Evolutionary conservation across 306 rosid genomes (phyloP), one percentile per base, ranked within the genome.

Genomic region (Corylus avellana): DNA sequence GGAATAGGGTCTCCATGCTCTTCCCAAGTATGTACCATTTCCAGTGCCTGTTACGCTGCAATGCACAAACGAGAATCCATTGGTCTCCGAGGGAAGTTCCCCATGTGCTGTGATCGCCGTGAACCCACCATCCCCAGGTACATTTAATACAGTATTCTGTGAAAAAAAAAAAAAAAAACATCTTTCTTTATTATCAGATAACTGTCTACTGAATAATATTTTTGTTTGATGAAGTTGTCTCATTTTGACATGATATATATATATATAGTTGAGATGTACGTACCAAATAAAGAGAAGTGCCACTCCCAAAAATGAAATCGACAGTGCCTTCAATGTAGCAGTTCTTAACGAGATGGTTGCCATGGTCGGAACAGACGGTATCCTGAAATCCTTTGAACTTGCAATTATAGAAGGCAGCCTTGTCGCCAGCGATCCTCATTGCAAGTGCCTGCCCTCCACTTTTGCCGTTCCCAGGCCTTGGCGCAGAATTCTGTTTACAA

Each of bases 31-130:
- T 2, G 92, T 55, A 39, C 77, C 84, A 0, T 0, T 50, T 1
- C 90, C 88, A 0, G 73, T 78, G 18, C 94, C 94, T 5, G 73
- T 80, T 1, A 93, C 3, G 4, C 25, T 63, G 47, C 96, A 77
- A 70, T 91, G 94, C 20, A 79, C 94, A 42, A 93, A 93, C 17
- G 89, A 78, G 77, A 71, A 91, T 2, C 78, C 89, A 1, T 42
- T 79, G 37, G n/a, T 10, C 0, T 87, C 91, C 0, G 32, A 0
- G 0, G 5, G 16, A 0, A 3, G 3, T 13, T 76, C 77, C 42
- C 92, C 90, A 3, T 89, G 93, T 9, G 97, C 98, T 0, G 86
- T 59, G 54, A 93, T 88, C 27, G 88, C 82, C 0, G 87, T 70
- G 61, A 81, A 13, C 14, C 80, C 87, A 0, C 1, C 39, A 0